Base-by-base conservation (phyloP, 768 basidiomycete species). In the Termitomyces sp. region DNA sequence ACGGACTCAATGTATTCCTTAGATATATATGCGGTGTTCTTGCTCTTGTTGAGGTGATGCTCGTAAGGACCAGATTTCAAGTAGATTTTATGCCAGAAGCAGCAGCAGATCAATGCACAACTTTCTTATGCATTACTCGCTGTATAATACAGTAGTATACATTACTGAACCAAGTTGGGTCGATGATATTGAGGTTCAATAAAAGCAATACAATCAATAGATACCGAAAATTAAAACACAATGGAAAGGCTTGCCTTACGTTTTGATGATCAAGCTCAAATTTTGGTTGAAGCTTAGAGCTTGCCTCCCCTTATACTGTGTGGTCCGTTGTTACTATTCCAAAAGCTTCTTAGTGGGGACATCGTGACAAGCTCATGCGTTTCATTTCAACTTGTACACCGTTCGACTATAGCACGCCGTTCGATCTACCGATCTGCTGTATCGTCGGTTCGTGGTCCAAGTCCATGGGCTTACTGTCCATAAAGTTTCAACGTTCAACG, bases 341-440 rank as follows among this genome's bases (percentile, higher is more conserved):
- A 13, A 14, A 32, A 41, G 16, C 38, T 40, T 7, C 38, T 18
- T 18, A 18, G 38, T 13, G 38, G 16, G 8, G 4, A 13, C 0
- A 18, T 41, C 41, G 8, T 41, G 2, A n/a, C 20, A 8, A 10
- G 41, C n/a, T 40, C 16, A 40, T 16, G 4, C 38, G 38, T 18
- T 16, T 40, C 16, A 40, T 40, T 32, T 64, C 87, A 93, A 67
- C 76, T 98, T 43, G 79, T 98, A 12, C 89, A 89, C 67, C 85
- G 97, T 53, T 94, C 92, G 18, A 98, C 97, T 0, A 79, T 98
- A 58, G 97, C 98, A 72, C 84, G 96, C 59, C 87, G 95, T 56
- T 95, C 94, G 20, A 86, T 98, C 62, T 99, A 98, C 74, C 89
- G 91, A 56, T 94, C 93, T 49, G 98, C 70, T 97, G 94, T 13